Percentiles rank a stretch among this genome's conserved stretches.
Conservation (phyloP, 345 rosid genomes). For the Alliaria petiolata region DNA sequence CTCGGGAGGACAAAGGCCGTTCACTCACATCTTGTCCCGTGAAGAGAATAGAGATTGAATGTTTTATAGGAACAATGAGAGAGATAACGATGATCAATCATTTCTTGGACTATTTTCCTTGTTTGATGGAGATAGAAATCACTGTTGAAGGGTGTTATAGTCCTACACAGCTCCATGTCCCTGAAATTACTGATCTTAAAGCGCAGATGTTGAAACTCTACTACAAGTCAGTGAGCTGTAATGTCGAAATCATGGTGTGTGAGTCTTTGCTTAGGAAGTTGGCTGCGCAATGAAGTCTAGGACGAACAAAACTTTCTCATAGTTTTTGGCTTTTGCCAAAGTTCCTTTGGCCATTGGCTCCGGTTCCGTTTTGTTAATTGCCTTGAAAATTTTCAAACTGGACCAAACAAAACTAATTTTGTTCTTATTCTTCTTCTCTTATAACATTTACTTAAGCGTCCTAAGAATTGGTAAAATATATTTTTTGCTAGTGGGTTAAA, state of each 20-base stretch:
- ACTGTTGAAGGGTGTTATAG: neutral
- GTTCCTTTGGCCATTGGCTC: neutral
- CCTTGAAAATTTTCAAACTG: too few relatives aligned
- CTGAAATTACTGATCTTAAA: neutral
- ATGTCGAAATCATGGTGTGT: neutral
- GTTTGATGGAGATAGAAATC: neutral
- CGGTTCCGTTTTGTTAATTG: too few relatives aligned
- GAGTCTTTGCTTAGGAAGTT: neutral
- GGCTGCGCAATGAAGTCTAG: too few relatives aligned
- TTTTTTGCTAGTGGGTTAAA: too few relatives aligned
- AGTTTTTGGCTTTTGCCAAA: neutral
- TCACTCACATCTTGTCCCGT: slow-evolving; percentile 1
- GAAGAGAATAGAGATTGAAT: neutral
- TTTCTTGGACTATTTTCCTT: slow-evolving; percentile 1
- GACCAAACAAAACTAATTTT: too few relatives aligned
- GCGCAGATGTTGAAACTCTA: neutral
- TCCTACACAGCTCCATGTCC: neutral
- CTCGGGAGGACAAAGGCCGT: neutral
- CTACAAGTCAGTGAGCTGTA: neutral
- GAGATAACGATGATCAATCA: neutral
- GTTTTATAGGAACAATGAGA: neutral
- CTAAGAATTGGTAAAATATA: too few relatives aligned
- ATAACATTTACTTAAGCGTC: too few relatives aligned
- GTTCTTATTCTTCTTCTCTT: too few relatives aligned
- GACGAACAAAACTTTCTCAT: neutral